These are phyloP conservation scores for Dichotomopilus funicola DNA, from an alignment of 2,329 filamentous ascomycete genomes.

Conservation along the genomic window DNA sequence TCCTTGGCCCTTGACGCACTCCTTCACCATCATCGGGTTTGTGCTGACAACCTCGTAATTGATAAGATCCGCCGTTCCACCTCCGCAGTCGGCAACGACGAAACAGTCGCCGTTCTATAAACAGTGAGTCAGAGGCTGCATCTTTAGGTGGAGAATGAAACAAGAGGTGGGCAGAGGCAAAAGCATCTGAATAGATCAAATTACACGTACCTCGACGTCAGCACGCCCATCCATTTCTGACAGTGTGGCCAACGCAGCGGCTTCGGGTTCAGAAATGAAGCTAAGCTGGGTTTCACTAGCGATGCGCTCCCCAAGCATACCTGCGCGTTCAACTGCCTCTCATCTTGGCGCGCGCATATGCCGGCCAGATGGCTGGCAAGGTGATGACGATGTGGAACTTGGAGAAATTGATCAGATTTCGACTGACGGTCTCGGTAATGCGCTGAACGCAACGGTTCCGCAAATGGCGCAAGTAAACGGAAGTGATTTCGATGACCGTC, in stretches of 20 bases:
- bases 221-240: slow-evolving; percentile 20
- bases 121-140: neutral
- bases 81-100: slow-evolving; percentile 28
- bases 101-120: slow-evolving; percentile 19
- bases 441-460: slow-evolving; percentile 28
- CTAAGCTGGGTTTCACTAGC: slow-evolving; percentile 28
- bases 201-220: slow-evolving; percentile 4
- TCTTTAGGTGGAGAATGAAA: too few relatives aligned
- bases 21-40: slow-evolving; percentile 28
- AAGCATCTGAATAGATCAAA: neutral
- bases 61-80: slow-evolving; percentile 33
- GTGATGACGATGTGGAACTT: slow-evolving; percentile 36
- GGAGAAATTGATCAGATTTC: slow-evolving; percentile 18
- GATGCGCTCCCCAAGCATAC: slow-evolving; percentile 28
- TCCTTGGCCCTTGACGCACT: slow-evolving; percentile 35
- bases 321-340: slow-evolving; percentile 30
- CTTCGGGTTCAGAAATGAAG: slow-evolving; percentile 40
- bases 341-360: slow-evolving; percentile 34
- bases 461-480: slow-evolving; percentile 28
- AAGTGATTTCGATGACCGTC: slow-evolving; percentile 27
- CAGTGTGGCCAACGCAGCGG: slow-evolving; percentile 36
- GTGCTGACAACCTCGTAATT: slow-evolving; percentile 29
- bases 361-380: slow-evolving; percentile 41
- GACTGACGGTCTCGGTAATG: slow-evolving; percentile 26
- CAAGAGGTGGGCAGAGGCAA: too few relatives aligned